These are phyloP conservation scores for Chytridium lagenaria DNA, from an alignment of 371 early-diverging fungal genomes.

Conservation along the genomic window DNA sequence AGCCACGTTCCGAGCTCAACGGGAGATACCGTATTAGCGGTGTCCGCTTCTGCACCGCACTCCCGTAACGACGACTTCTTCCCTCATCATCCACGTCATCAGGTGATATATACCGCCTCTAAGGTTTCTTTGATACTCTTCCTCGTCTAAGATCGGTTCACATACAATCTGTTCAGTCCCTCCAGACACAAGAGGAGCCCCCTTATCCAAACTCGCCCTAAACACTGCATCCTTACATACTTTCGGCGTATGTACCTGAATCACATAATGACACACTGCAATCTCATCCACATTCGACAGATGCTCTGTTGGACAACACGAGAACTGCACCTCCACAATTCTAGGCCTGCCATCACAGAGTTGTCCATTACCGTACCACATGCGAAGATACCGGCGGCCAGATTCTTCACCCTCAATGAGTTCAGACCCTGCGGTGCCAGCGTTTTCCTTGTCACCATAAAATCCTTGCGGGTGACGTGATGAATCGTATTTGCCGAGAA, in stretches of 20 bases:
- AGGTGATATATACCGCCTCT: neutral
- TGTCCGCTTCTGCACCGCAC: neutral
- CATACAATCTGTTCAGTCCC: neutral
- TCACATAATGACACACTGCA: constrained; percentile 32
- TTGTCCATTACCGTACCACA: constrained; percentile 33
- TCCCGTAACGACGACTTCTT: neutral
- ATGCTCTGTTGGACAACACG: constrained; percentile 33
- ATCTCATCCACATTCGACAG: constrained; percentile 28
- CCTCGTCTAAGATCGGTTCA: neutral
- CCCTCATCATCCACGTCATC: neutral
- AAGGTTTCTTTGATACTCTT: neutral
- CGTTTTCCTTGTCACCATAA: constrained; percentile 21
- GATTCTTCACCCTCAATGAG: constrained; percentile 29
- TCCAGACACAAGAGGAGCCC: neutral
- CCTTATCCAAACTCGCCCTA: neutral
- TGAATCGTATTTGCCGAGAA: constrained; percentile 27
- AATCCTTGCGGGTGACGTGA: constrained; percentile 1
- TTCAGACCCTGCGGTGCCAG: constrained; percentile 29
- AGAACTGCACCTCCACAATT: constrained; percentile 34
- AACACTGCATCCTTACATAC: constrained; percentile 25
- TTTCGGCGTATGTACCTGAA: constrained; percentile 27
- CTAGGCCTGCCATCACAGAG: constrained; percentile 32
- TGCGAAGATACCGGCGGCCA: constrained; percentile 25
- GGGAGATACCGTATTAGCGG: neutral
- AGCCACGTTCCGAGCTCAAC: neutral